Base-by-base conservation (phyloP, 2,329 filamentous ascomycete genomes). In the Dothiorella sarmentorum region DNA sequence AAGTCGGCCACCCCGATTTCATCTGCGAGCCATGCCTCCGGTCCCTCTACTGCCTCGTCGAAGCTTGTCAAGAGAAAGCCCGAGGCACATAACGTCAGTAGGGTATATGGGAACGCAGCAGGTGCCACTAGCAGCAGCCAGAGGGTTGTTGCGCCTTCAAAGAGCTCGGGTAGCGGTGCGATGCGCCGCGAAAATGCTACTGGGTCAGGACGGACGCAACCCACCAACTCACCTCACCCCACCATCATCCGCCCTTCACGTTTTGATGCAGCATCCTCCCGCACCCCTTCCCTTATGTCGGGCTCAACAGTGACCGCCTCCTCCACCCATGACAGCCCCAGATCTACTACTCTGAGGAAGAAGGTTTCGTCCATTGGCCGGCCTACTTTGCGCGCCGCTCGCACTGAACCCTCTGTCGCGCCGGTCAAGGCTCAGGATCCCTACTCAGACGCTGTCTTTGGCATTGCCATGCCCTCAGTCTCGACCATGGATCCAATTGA, bases 261-360 rank as follows among this genome's bases (percentile, higher is more conserved):
- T 61, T 67, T 70, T 51, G 71, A 74, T 59, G 66, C 70, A n/a
- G 63, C 66, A 56, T 70, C 61, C 53, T 71, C 71, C 56, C 70
- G 71, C 44, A 79, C 78, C 15, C 78, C 78, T 15, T 79, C 78
- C n/a, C 71, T 79, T 18, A 73, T 75, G 31, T 80, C 78, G 49
- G 77, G 75, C 31, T 78, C 77, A 18, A 78, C 78, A 22, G 38
- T 31, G 15, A 53, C 56, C 29, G 71, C 70, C 35, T 79, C 76
- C 22, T 79, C 76, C 22, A 77, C 75, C 4, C 68, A 72, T 40
- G 77, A 78, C 52, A 79, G 76, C 61, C 76, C 77, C 42, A 68
- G 71, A 53, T 75, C 75, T 29, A 73, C 73, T 64, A 67, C 72
- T n/a, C 63, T 79, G 40, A 71, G 75, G 53, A 73, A 75, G 49